Percentiles rank a stretch among this genome's conserved stretches.
These are phyloP conservation scores for Diaporthe sp. DNA, from an alignment of 2,329 filamentous ascomycete species.

Conservation along the genomic window DNA sequence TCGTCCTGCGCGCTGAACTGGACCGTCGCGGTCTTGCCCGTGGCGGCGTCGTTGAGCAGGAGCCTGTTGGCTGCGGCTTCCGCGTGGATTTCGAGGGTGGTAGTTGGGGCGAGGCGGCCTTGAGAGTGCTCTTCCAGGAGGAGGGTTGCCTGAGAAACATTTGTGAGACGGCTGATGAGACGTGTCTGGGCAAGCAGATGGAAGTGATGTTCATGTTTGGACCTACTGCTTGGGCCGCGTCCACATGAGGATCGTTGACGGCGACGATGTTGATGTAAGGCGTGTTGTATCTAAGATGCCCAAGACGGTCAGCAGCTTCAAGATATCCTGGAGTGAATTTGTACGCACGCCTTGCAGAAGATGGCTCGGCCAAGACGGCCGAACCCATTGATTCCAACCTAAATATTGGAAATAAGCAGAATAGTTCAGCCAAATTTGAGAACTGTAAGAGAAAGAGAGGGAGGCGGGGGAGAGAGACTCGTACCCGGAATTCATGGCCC, in stretches of 20 bases:
- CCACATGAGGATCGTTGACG: constrained; percentile 1
- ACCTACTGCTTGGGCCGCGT: constrained; percentile 19
- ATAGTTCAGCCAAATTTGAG: background rate
- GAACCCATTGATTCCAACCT: constrained; percentile 15
- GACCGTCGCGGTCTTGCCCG: background rate
- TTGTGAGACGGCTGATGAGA: background rate
- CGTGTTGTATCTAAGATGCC: background rate
- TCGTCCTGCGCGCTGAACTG: constrained; percentile 18
- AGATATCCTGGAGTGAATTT: background rate
- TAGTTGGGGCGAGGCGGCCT: background rate
- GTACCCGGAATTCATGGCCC: constrained; percentile 11
- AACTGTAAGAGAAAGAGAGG: background rate
- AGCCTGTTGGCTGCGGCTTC: constrained; percentile 10
- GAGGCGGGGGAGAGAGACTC: background rate
- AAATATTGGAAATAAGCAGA: background rate
- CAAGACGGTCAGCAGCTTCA: constrained; percentile 16
- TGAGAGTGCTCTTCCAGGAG: constrained; percentile 5
- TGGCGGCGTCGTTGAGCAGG: background rate
- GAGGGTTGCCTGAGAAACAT: constrained; percentile 5
- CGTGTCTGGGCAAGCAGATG: background rate
- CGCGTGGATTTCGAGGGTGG: constrained; percentile 1
- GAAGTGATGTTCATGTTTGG: background rate
- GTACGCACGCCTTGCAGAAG: constrained; percentile 19
- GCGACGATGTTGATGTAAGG: constrained; percentile 16
- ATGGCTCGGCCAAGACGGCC: constrained; percentile 17